Evolutionary conservation across 306 rosid genomes (phyloP), one percentile per base, ranked within the genome.

Genomic region (Mucuna pruriens): DNA sequence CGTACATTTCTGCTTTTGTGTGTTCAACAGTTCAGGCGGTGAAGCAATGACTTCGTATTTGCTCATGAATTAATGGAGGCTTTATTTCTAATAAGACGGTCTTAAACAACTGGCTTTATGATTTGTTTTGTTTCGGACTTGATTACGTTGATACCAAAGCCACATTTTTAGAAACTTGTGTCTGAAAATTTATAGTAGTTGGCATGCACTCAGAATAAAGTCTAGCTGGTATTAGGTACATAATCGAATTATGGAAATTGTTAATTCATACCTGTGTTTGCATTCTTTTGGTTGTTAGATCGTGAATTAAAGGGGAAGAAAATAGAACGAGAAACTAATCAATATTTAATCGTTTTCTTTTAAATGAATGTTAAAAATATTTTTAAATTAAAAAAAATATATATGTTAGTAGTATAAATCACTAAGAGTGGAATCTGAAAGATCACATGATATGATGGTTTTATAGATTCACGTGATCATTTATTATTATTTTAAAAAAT

Each of bases 201-300:
- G 7, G 15, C 16, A 7, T 57, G 62, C 39, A 40, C 42, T 42
- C 29, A 20, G 22, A 39, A 54, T 20, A 55, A 40, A 74, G 54
- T 74, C n/a, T 39, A 74, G 40, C 69, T 74, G 67, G 65, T 45
- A 55, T 38, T 39, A 54, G 65, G 38, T 23, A 15, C 26, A 19
- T 48, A 34, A 9, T 54, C 38, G 11, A 71, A 48, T 34, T 33
- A 73, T 51, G 77, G 31, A 49, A 71, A 42, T 12, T 16, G 8
- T 16, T 29, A 1, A 29, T 10, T n/a, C n/a, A 12, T 42, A 19
- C 49, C 11, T 66, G 2, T 11, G 1, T 23, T 25, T 10, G n/a
- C 9, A 1, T 31, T 23, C 26, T 20, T 31, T 46, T 12, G 34
- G 73, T 39, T 38, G 29, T 67, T n/a, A 39, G 7, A 23, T 7